Conservation (phyloP, 1,284 basidiomycete genomes). For the Lignosus rhinocerotis region DNA sequence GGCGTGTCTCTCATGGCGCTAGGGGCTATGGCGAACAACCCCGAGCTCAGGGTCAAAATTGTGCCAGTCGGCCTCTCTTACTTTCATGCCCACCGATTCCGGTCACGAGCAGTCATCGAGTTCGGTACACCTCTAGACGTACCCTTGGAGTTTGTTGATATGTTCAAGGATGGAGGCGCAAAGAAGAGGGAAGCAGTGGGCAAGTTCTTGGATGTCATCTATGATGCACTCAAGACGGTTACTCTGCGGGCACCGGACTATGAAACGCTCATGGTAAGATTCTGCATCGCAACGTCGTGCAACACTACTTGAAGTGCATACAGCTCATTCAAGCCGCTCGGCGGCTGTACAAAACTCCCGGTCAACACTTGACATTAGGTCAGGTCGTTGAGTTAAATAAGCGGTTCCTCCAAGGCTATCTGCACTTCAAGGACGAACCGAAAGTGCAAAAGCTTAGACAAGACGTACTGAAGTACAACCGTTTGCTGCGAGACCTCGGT, state of each 20-base stretch:
- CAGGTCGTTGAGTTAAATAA: slow-evolving; percentile 98
- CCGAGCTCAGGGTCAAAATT: slow-evolving; percentile 86
- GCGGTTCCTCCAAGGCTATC: slow-evolving; percentile 92
- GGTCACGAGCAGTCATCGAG: slow-evolving; percentile 94
- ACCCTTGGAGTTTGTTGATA: slow-evolving; percentile 80
- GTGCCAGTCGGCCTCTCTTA: slow-evolving; percentile 95
- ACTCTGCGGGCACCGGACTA: slow-evolving; percentile 97
- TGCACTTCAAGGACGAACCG: slow-evolving; percentile 93
- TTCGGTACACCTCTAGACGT: slow-evolving; percentile 94
- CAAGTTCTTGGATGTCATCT: slow-evolving; percentile 90
- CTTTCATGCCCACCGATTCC: slow-evolving; percentile 94
- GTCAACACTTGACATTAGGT: slow-evolving; percentile 91
- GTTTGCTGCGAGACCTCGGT: slow-evolving; percentile 89
- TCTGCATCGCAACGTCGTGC: not conserved
- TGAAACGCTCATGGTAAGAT: slow-evolving; percentile 90
- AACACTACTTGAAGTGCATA: not conserved
- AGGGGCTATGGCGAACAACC: slow-evolving; percentile 92
- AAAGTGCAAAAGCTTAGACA: slow-evolving; percentile 81
- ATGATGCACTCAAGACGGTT: slow-evolving; percentile 96
- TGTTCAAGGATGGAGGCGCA: slow-evolving; percentile 89
- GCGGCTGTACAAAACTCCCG: slow-evolving; percentile 92
- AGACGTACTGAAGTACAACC: slow-evolving; percentile 94
- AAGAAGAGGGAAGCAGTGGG: slow-evolving; percentile 91
- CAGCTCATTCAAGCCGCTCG: slow-evolving; percentile 95
- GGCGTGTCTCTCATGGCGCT: slow-evolving; percentile 98